Conservation (phyloP, 1,284 basidiomycete genomes). For the Ustanciosporium gigantosporum region DNA sequence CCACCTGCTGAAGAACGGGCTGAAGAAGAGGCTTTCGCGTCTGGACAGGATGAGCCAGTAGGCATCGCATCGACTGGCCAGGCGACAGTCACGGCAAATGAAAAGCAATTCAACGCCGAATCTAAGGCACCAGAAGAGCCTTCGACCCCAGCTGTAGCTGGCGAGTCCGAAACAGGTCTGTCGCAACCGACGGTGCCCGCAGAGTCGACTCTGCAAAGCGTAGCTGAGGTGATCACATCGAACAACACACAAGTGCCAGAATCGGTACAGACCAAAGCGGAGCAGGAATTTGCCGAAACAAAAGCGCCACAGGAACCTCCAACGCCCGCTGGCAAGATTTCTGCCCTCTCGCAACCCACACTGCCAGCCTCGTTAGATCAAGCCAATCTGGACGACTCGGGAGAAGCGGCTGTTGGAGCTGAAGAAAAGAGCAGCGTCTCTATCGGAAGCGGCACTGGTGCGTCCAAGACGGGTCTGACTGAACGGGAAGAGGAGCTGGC, state of each 20-base stretch:
- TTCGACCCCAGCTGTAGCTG: slow-evolving; percentile 13
- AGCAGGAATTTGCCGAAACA: slow-evolving; percentile 18
- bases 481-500: slow-evolving; percentile 35
- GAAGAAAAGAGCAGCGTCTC: slow-evolving; percentile 15
- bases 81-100: slow-evolving; percentile 9
- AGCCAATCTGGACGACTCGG: slow-evolving; percentile 1
- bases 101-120: slow-evolving; percentile 25
- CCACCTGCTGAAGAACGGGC: slow-evolving; percentile 17
- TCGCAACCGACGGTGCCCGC: slow-evolving; percentile 36
- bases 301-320: slow-evolving; percentile 22
- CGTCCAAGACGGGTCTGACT: slow-evolving; percentile 10
- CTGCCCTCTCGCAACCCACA: slow-evolving; percentile 14
- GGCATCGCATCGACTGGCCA: neutral
- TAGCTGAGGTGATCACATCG: slow-evolving; percentile 6
- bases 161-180: slow-evolving; percentile 8
- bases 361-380: slow-evolving; percentile 22
- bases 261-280: slow-evolving; percentile 11
- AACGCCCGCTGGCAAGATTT: slow-evolving; percentile 1
- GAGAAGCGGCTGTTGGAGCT: neutral
- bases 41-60: neutral
- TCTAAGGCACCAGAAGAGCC: slow-evolving; percentile 34
- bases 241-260: slow-evolving; percentile 2
- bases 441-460: slow-evolving; percentile 21
- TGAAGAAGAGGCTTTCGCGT: slow-evolving; percentile 2
- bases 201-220: slow-evolving; percentile 14